Conservation (phyloP, 345 rosid genomes). For the Sonneratia caseolaris region DNA sequence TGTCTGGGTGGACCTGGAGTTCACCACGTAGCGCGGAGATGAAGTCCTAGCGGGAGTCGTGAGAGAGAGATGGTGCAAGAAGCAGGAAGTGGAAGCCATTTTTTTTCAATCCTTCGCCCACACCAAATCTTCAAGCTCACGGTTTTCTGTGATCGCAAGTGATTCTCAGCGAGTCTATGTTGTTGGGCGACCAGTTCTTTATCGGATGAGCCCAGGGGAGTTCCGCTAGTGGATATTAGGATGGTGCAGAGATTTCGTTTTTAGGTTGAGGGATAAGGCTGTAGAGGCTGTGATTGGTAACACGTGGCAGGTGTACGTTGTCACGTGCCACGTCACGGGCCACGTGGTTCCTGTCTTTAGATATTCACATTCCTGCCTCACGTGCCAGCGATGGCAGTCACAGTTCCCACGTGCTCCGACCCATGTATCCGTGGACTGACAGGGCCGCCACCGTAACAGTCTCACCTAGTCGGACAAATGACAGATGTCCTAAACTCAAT, state of each 20-base stretch:
- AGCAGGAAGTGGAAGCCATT: constrained; percentile 70
- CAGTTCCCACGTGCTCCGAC: not conserved
- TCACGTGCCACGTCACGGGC: not conserved
- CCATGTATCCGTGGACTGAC: not conserved
- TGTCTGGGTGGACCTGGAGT: constrained; percentile 39
- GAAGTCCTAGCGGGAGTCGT: constrained; percentile 32
- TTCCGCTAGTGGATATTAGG: constrained; percentile 43
- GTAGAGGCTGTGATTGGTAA: constrained; percentile 25
- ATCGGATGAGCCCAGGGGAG: constrained; percentile 12
- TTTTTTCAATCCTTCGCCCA: not conserved
- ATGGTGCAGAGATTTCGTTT: constrained; percentile 27
- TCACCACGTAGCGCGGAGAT: constrained; percentile 30
- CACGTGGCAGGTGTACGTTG: not conserved
- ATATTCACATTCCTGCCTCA: not conserved
- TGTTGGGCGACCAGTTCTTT: not conserved
- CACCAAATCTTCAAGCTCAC: not conserved
- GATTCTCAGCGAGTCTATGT: not conserved
- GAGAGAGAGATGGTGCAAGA: constrained; percentile 60
- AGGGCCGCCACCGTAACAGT: not conserved
- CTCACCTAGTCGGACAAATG: not conserved
- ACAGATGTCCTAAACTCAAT: not conserved
- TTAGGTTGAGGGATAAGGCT: constrained; percentile 56
- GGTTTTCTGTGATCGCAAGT: not conserved
- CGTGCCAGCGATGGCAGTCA: not conserved
- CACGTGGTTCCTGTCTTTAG: not conserved